Evolutionary conservation across 2,329 filamentous ascomycete species (phyloP).

Genomic region (Aureobasidium sp.): DNA sequence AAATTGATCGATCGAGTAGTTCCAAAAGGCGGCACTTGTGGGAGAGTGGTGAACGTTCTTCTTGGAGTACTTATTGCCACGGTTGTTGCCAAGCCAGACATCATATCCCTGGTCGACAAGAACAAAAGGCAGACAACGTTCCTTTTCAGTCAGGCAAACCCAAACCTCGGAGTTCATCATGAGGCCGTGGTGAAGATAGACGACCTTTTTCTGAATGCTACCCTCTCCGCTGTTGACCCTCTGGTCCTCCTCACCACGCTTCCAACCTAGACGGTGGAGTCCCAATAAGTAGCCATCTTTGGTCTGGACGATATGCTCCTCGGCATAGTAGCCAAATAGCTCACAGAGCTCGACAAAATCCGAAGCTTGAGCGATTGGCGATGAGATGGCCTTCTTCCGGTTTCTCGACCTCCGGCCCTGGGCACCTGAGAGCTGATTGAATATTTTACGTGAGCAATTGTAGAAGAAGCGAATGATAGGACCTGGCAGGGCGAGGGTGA

Average conservation of each 20-base stretch:
- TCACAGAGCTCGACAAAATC: constrained; percentile 94
- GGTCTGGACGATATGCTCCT: constrained; percentile 94
- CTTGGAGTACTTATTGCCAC: constrained; percentile 98
- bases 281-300: constrained; percentile 88
- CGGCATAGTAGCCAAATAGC: constrained; percentile 82
- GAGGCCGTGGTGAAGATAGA: constrained; percentile 90
- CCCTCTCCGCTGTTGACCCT: constrained; percentile 64
- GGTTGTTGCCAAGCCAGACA: constrained; percentile 96
- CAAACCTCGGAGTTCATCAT: constrained; percentile 99
- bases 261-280: constrained; percentile 77
- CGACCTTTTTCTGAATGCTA: constrained; percentile 69
- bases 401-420: constrained; percentile 59
- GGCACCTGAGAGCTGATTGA: constrained; percentile 67
- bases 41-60: constrained; percentile 75
- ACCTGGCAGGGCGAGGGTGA: constrained; percentile 78
- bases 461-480: constrained; percentile 79
- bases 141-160: constrained; percentile 82
- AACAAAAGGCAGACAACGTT: constrained; percentile 79
- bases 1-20: constrained; percentile 98
- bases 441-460: constrained; percentile 67
- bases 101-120: constrained; percentile 88
- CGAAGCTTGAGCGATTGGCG: constrained; percentile 68
- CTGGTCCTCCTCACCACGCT: constrained; percentile 68
- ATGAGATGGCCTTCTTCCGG: constrained; percentile 47
- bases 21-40: constrained; percentile 74